Percentiles rank a stretch among this genome's conserved stretches.
These are phyloP conservation scores for Lolium multiflorum DNA, from an alignment of 176 grass and related monocot species.

Conservation along the genomic window DNA sequence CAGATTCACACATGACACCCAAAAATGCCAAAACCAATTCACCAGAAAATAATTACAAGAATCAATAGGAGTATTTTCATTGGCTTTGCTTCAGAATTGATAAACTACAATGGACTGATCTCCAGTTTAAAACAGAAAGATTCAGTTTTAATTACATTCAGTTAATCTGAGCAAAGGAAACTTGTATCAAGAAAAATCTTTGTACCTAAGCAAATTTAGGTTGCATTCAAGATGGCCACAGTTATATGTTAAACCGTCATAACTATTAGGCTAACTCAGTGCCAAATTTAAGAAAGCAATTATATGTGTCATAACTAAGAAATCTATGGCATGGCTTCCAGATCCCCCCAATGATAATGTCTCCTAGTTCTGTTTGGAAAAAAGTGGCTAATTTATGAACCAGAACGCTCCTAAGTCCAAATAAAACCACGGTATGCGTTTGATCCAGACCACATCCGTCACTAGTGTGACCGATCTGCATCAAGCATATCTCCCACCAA, in stretches of 20 bases:
- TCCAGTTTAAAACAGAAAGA: background rate
- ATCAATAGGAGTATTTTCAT: background rate
- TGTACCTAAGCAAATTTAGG: background rate
- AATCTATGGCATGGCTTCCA: background rate
- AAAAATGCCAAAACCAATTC: background rate
- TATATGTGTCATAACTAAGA: background rate
- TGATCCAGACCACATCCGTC: slow-evolving; percentile 28
- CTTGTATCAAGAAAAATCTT: background rate
- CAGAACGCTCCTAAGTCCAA: background rate
- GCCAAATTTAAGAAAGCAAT: background rate
- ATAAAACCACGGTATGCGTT: background rate
- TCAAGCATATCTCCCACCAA: slow-evolving; percentile 4
- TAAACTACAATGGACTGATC: slow-evolving; percentile 2
- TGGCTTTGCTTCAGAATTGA: background rate
- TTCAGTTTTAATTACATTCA: slow-evolving; percentile 6
- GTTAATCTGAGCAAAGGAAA: background rate
- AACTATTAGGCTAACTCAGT: background rate
- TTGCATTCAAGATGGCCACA: background rate
- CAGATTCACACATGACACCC: background rate
- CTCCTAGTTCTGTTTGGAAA: background rate
- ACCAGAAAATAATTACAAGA: background rate
- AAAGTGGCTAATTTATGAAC: background rate
- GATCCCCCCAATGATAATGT: background rate
- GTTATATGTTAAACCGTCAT: background rate
- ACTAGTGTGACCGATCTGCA: slow-evolving; percentile 25